These are phyloP conservation scores for Antitrichia curtipendula DNA, from an alignment of 225 moss, liverwort and hornwort species.

Conservation along the genomic window DNA sequence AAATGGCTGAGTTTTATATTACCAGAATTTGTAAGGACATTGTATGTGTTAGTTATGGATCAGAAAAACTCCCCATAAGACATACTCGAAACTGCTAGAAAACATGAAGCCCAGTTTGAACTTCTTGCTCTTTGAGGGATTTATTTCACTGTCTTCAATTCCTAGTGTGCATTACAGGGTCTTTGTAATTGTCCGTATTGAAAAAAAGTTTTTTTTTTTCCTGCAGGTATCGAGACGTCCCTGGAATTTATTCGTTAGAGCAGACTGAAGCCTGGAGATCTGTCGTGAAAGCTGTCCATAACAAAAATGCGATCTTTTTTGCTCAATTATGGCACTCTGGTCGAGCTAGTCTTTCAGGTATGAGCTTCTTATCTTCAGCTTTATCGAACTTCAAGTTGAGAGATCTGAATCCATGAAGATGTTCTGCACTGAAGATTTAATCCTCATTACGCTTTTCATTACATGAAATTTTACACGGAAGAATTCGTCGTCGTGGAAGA, in stretches of 20 bases:
- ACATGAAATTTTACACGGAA: not conserved
- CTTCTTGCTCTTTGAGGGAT: not conserved
- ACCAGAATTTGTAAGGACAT: not conserved
- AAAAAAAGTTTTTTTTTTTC: not conserved
- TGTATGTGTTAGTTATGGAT: not conserved
- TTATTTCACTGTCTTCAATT: not conserved
- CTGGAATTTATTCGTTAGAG: conserved; percentile 45
- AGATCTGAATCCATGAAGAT: not conserved
- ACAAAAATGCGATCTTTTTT: conserved; percentile 57
- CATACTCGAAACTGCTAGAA: not conserved
- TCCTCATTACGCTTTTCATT: not conserved
- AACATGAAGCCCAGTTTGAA: not conserved
- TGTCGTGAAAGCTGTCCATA: conserved; percentile 77
- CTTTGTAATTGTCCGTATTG: not conserved
- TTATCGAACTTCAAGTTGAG: not conserved
- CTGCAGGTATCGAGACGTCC: conserved; percentile 38
- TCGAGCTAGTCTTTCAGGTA: conserved; percentile 41
- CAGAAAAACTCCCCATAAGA: too few species aligned
- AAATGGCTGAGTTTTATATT: not conserved
- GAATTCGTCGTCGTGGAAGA: not conserved
- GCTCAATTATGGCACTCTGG: conserved; percentile 56
- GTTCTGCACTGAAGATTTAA: not conserved
- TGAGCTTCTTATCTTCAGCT: not conserved
- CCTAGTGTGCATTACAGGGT: too few species aligned
- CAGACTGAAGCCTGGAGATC: conserved; percentile 68